Evolutionary conservation across 108 stramenopile genomes (phyloP).

Genomic region (Conticribra guillardii): DNA sequence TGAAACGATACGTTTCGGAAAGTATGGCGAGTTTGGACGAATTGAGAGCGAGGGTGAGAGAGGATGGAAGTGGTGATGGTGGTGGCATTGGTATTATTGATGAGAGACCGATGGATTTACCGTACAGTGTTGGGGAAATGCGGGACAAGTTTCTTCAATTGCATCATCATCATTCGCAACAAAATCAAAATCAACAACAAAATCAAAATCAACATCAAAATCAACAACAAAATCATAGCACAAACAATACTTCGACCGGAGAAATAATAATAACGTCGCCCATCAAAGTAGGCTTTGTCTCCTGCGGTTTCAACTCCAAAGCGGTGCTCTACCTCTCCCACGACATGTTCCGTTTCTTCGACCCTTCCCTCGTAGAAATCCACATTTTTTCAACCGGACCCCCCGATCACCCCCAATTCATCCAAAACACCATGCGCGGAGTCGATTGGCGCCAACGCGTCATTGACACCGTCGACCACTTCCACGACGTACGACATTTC

Average conservation of each 20-base stretch:
- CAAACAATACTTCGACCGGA: no score
- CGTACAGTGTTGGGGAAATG: conserved; percentile 61
- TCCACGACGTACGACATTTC: conserved; percentile 71
- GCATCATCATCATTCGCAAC: conserved; percentile 23
- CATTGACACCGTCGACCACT: conserved; percentile 69
- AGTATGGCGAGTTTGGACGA: conserved; percentile 79
- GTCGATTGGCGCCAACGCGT: conserved; percentile 86
- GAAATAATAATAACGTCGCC: conserved; percentile 1
- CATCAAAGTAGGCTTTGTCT: conserved; percentile 74
- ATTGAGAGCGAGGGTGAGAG: conserved; percentile 57
- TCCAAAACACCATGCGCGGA: conserved; percentile 79
- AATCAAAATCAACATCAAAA: not conserved
- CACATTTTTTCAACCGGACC: conserved; percentile 80
- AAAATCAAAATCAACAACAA: conserved; percentile 38
- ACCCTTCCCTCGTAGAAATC: conserved; percentile 70
- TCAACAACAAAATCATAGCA: no score
- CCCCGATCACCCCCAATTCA: conserved; percentile 72
- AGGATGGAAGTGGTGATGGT: no score
- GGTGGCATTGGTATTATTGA: no score
- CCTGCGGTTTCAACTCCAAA: conserved; percentile 84
- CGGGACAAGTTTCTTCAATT: conserved; percentile 44
- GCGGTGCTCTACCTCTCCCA: conserved; percentile 86
- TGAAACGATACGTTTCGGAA: conserved; percentile 79
- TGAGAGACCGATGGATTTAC: conserved; percentile 65
- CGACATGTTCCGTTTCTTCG: conserved; percentile 89